These are phyloP conservation scores for Phytophthora multivora DNA, from an alignment of 352 stramenopile species.

Conservation along the genomic window DNA sequence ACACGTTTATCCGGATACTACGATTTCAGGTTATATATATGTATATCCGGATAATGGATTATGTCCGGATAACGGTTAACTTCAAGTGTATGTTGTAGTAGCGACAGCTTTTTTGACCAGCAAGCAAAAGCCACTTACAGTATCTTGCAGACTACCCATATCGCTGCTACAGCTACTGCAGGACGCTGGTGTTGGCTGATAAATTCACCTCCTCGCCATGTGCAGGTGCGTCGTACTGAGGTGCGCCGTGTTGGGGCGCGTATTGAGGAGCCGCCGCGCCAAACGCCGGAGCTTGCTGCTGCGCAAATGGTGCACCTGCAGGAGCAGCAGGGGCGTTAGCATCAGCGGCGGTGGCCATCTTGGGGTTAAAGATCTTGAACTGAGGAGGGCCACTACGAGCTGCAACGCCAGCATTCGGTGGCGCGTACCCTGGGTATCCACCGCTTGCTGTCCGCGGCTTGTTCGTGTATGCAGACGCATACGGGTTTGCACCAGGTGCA, in stretches of 20 bases:
- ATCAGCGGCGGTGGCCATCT: conserved; percentile 49
- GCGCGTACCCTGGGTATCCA: conserved; percentile 44
- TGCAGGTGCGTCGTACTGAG: conserved; percentile 38
- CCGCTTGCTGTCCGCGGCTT: conserved; percentile 25
- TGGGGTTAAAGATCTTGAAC: conserved; percentile 91
- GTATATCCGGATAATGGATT: not conserved
- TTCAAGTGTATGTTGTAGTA: conserved; percentile 13
- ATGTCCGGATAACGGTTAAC: conserved; percentile 11
- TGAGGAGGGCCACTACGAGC: conserved; percentile 53
- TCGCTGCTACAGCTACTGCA: conserved; percentile 48
- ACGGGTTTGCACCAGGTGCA: conserved; percentile 57
- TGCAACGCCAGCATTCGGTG: conserved; percentile 33
- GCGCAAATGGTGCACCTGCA: conserved; percentile 7
- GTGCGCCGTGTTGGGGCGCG: not conserved
- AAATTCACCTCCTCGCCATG: conserved; percentile 78
- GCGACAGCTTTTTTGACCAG: not conserved
- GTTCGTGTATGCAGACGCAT: conserved; percentile 45
- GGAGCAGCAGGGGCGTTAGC: conserved; percentile 16
- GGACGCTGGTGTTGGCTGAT: conserved; percentile 68
- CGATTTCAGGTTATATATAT: not conserved
- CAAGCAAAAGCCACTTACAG: not conserved
- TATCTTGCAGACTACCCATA: conserved; percentile 4
- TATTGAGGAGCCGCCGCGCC: conserved; percentile 22
- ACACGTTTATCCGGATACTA: not conserved
- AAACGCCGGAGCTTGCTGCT: conserved; percentile 27